Conservation (phyloP, 257 asterid genomes). For the Rauvolfia tetraphylla region DNA sequence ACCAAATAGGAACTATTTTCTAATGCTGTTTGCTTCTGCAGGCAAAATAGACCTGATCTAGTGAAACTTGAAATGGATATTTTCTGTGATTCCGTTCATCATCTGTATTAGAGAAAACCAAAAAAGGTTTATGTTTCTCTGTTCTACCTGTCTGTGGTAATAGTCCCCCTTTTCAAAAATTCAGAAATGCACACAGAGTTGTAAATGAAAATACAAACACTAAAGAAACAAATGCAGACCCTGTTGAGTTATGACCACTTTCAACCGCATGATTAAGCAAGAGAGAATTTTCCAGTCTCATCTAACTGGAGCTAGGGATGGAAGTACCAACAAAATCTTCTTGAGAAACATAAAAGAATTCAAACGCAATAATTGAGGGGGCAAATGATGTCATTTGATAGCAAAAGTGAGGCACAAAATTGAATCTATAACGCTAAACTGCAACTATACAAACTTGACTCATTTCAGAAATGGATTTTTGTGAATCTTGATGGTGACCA, state of each 20-base stretch:
- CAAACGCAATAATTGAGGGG: constrained; percentile 16
- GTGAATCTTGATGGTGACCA: constrained; percentile 24
- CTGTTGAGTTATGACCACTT: background rate
- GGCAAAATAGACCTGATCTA: background rate
- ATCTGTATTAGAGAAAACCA: too few species aligned
- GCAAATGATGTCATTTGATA: constrained; percentile 20
- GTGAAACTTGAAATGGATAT: background rate
- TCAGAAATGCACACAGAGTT: background rate
- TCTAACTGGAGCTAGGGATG: background rate
- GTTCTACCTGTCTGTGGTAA: background rate
- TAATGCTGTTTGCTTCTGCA: background rate
- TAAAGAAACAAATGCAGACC: background rate
- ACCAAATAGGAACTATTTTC: too few species aligned
- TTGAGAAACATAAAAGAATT: constrained; percentile 2
- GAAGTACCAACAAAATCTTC: background rate
- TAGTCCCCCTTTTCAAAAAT: background rate
- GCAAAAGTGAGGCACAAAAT: constrained; percentile 4
- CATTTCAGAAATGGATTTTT: constrained; percentile 6
- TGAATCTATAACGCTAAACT: constrained; percentile 8
- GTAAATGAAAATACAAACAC: background rate
- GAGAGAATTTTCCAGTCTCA: background rate
- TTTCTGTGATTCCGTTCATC: constrained; percentile 1
- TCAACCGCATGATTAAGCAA: background rate
- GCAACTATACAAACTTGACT: constrained; percentile 23
- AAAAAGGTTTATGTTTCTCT: background rate